These are phyloP conservation scores for Thelonectria discophora DNA, from an alignment of 2,329 filamentous ascomycete genomes.

Conservation along the genomic window DNA sequence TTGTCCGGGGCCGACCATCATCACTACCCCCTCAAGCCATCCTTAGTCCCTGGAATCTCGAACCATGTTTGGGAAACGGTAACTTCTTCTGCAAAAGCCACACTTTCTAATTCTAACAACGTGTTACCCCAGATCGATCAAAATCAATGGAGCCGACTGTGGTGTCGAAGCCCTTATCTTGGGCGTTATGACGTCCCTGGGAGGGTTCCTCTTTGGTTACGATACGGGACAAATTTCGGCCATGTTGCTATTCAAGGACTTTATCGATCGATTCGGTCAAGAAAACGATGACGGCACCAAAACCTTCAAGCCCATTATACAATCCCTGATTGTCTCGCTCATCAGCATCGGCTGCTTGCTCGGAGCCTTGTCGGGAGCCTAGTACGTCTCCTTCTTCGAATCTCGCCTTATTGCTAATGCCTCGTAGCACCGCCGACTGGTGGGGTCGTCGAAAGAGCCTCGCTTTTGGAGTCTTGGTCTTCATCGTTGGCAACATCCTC, in stretches of 20 bases:
- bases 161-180: conserved; percentile 54
- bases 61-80: conserved; percentile 36
- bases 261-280: conserved; percentile 64
- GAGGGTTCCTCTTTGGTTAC: conserved; percentile 69
- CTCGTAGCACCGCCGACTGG: conserved; percentile 61
- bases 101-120: conserved; percentile 13
- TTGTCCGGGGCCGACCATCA: neutral
- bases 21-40: conserved; percentile 14
- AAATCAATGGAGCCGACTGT: conserved; percentile 54
- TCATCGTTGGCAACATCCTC: conserved; percentile 71
- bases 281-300: conserved; percentile 49
- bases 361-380: conserved; percentile 62
- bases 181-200: conserved; percentile 63
- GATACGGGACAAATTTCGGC: conserved; percentile 69
- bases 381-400: conserved; percentile 40
- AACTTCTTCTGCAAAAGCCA: neutral
- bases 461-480: conserved; percentile 62
- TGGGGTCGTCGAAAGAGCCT: conserved; percentile 66
- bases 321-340: conserved; percentile 64
- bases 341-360: conserved; percentile 65
- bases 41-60: conserved; percentile 32
- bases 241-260: conserved; percentile 62
- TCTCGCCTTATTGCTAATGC: conserved; percentile 17
- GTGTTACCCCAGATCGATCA: conserved; percentile 47
- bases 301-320: conserved; percentile 52